Conservation (phyloP, 2,329 filamentous ascomycete species). For the Cordyceps tenuipes region DNA sequence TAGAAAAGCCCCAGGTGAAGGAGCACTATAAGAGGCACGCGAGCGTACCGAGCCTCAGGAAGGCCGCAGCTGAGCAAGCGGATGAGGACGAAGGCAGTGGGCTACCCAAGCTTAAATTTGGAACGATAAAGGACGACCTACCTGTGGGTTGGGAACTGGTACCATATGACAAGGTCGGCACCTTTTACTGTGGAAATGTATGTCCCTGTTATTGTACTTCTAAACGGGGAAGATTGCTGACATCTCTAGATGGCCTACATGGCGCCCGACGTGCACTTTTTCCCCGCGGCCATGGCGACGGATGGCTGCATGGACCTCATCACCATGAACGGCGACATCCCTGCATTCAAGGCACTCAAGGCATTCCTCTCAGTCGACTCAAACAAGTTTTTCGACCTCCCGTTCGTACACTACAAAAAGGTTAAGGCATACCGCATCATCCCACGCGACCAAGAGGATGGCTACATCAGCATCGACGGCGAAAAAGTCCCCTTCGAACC, state of each 20-base stretch:
- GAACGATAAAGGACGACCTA: conserved; percentile 68
- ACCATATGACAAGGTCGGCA: conserved; percentile 71
- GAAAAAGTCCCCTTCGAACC: conserved; percentile 79
- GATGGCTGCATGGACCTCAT: conserved; percentile 85
- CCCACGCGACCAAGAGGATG: conserved; percentile 61
- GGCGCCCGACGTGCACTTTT: conserved; percentile 81
- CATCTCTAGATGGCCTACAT: conserved; percentile 70
- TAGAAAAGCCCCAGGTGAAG: conserved; percentile 67
- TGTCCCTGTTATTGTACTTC: conserved; percentile 22
- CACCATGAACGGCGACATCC: conserved; percentile 67
- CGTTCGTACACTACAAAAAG: conserved; percentile 73
- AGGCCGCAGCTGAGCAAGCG: conserved; percentile 6
- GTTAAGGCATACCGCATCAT: conserved; percentile 79
- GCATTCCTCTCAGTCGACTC: conserved; percentile 65
- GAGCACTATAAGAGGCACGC: conserved; percentile 56
- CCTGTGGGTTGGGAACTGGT: conserved; percentile 69
- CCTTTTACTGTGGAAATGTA: conserved; percentile 88
- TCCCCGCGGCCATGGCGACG: conserved; percentile 69
- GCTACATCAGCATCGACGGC: conserved; percentile 91
- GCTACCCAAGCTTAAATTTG: conserved; percentile 68
- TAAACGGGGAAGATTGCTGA: neutral
- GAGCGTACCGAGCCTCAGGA: conserved; percentile 23
- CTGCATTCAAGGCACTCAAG: conserved; percentile 55
- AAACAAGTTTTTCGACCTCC: conserved; percentile 70
- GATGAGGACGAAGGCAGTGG: conserved; percentile 33